Base-by-base conservation (phyloP, 2,329 filamentous ascomycete genomes). In the Aciculosporium take region DNA sequence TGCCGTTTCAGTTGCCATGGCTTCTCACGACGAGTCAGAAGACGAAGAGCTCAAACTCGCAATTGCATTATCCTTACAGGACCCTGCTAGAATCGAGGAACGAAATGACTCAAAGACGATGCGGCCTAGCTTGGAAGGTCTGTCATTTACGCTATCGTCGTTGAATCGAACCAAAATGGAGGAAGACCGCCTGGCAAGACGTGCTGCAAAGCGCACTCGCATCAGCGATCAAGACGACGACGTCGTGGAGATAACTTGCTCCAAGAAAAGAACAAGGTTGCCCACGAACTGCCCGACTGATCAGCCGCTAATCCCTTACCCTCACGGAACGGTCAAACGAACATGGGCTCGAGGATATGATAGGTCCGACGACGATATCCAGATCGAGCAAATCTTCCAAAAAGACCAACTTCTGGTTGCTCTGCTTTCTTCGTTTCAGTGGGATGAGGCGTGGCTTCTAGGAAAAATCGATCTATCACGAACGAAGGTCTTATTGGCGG, bases 101-200 rank as follows among this genome's bases (percentile, higher is more conserved):
- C 29, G 15, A 17, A 15, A 33, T 12, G 27, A 6, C 9, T 12
- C 20, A 20, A 23, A 21, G 6, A 7, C 15, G 18, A 29, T 24
- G 5, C 23, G 15, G 13, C 12, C 31, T 9, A 28, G n/a, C 7
- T 18, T 12, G 21, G 17, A 20, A 4, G 35, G 32, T 9, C 34
- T 40, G 17, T 43, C 48, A 38, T 51, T 56, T 24, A 65, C 68
- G 0, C 50, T 76, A 0, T 53, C 71, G 4, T 71, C 72, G 3
- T 60, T 94, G 1, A 74, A 94, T 62, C 74, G 88, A 28, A 85
- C 79, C 59, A 73, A 76, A 40, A 91, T 94, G 85, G 89, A 95
- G 58, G 69, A 79, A 52, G 86, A 93, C 56, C 77, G 89, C 31
- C 69, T 94, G 12, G 79, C 76, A 18, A 73, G 88, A 49, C 58